These are phyloP conservation scores for Tetracladium maxilliforme DNA, from an alignment of 2,329 filamentous ascomycete species.

Conservation along the genomic window DNA sequence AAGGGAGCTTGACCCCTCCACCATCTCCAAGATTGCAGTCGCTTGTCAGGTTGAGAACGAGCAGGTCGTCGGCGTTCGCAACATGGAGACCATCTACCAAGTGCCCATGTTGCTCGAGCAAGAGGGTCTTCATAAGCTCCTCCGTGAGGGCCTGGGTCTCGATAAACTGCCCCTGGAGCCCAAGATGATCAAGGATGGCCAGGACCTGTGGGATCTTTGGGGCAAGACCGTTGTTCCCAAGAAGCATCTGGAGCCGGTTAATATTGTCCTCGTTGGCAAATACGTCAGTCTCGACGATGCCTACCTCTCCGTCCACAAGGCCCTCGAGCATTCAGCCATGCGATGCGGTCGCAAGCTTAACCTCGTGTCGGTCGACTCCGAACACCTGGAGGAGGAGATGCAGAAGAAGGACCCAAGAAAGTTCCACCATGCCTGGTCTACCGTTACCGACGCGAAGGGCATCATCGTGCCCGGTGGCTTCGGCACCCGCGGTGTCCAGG, in stretches of 20 bases:
- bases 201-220: constrained; percentile 67
- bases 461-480: constrained; percentile 46
- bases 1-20: constrained; percentile 53
- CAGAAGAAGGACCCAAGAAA: constrained; percentile 48
- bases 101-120: constrained; percentile 84
- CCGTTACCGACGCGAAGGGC: constrained; percentile 53
- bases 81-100: constrained; percentile 85
- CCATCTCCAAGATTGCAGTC: constrained; percentile 75
- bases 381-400: constrained; percentile 60
- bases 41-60: constrained; percentile 77
- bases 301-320: constrained; percentile 73
- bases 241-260: constrained; percentile 52
- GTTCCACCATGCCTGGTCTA: constrained; percentile 78
- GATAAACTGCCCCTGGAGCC: constrained; percentile 37
- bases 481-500: constrained; percentile 67
- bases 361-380: constrained; percentile 72
- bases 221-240: constrained; percentile 52
- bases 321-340: constrained; percentile 87
- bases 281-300: constrained; percentile 76
- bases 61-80: constrained; percentile 79
- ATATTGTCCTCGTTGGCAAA: constrained; percentile 83
- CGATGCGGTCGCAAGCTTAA: constrained; percentile 65
- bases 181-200: constrained; percentile 44
- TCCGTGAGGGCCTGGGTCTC: constrained; percentile 52
- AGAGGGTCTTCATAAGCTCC: constrained; percentile 57